These are phyloP conservation scores for Tetrastigma voinierianum DNA, from an alignment of 164 flowering plant species.

Conservation along the genomic window DNA sequence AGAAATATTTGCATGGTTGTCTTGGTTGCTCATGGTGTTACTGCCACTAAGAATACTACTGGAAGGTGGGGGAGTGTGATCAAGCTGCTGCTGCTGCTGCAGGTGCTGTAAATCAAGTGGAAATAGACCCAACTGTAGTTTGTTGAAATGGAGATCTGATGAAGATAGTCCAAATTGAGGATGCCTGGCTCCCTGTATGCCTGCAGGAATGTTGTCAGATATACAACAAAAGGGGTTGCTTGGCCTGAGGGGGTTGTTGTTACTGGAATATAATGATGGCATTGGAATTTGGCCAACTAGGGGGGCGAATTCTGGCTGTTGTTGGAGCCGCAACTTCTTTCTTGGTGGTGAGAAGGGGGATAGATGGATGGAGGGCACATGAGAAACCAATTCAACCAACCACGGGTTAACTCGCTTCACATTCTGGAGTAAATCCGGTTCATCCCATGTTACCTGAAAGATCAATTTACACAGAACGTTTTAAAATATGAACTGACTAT, in stretches of 20 bases:
- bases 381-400: conserved; percentile 57
- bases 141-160: conserved; percentile 37
- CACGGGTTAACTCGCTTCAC: conserved; percentile 62
- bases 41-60: conserved; percentile 14
- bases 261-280: conserved; percentile 30
- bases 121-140: conserved; percentile 31
- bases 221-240: conserved; percentile 35
- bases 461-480: background rate
- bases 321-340: conserved; percentile 49
- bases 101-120: conserved; percentile 23
- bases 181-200: conserved; percentile 84
- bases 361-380: conserved; percentile 41
- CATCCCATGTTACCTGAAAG: conserved; percentile 62
- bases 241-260: conserved; percentile 23
- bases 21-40: conserved; percentile 5
- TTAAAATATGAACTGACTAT: too few species aligned
- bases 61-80: conserved; percentile 16
- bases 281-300: conserved; percentile 31
- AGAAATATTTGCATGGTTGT: conserved; percentile 25
- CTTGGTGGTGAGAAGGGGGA: conserved; percentile 53
- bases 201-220: conserved; percentile 38
- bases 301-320: conserved; percentile 28
- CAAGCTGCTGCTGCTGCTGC: conserved; percentile 16
- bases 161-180: conserved; percentile 36
- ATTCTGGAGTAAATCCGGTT: conserved; percentile 63